phyloP scores from a whole-genome alignment of 345 rosid species.

The Euphorbia lathyris region DNA sequence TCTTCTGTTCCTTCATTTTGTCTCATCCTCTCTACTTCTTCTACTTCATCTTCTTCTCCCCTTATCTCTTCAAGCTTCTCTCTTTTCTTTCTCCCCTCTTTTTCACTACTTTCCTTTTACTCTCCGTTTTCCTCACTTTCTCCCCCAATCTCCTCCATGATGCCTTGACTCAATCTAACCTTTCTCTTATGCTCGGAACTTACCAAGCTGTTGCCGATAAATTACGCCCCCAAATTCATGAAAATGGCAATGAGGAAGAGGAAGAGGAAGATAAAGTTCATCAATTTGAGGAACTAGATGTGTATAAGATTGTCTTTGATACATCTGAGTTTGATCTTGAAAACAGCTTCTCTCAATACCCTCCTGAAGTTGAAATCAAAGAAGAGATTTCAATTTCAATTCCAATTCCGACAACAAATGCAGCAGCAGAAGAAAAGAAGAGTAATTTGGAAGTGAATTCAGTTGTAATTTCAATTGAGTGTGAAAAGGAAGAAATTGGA shows the following conservation, averaged over 20 bases:
- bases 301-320: conserved; percentile 61
- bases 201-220: conserved; percentile 40
- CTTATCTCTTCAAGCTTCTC: conserved; percentile 65
- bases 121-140: conserved; percentile 56
- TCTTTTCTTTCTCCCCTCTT: conserved; percentile 87
- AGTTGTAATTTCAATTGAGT: conserved; percentile 3
- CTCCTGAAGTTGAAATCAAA: conserved; percentile 19
- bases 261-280: no score
- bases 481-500: conserved; percentile 17
- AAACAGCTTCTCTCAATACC: conserved; percentile 17
- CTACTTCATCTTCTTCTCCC: conserved; percentile 57
- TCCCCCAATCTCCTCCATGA: conserved; percentile 30
- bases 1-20: conserved; percentile 48
- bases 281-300: conserved; percentile 50
- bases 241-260: conserved; percentile 31
- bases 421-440: not conserved
- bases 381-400: conserved; percentile 5
- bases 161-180: conserved; percentile 37
- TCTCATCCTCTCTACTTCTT: conserved; percentile 53
- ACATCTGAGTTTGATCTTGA: conserved; percentile 30
- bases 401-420: not conserved
- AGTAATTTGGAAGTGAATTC: conserved; percentile 6
- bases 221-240: conserved; percentile 36
- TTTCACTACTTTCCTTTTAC: conserved; percentile 65
- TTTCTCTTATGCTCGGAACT: conserved; percentile 34